A percentile compares a stretch with the other conserved stretches of the same genome.
Evolutionary conservation across 2,329 filamentous ascomycete species (phyloP).

Genomic region (Colletotrichum shisoi): DNA sequence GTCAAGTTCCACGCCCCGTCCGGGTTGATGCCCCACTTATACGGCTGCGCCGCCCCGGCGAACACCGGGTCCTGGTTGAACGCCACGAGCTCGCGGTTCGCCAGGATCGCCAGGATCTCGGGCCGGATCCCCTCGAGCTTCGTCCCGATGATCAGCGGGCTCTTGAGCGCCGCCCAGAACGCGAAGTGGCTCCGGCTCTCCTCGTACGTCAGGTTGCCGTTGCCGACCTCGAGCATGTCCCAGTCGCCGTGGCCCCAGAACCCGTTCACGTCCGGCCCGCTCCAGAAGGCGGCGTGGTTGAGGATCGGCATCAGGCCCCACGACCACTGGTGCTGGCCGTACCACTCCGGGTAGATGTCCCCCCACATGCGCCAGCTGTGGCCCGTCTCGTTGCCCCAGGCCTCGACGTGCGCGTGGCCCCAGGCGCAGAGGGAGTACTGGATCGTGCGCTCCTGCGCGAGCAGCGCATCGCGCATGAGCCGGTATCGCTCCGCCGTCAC

Average conservation of each 20-base stretch:
- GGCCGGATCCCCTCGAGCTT: conserved; percentile 49
- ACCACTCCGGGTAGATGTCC: conserved; percentile 53
- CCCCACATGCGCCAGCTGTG: conserved; percentile 58
- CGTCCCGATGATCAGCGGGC: conserved; percentile 59
- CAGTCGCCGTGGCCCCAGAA: conserved; percentile 62
- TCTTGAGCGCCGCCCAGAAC: conserved; percentile 61
- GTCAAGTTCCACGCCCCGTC: conserved; percentile 59
- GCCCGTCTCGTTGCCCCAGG: conserved; percentile 59
- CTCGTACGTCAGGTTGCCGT: conserved; percentile 54
- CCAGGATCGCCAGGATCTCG: conserved; percentile 52
- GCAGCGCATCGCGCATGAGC: conserved; percentile 61
- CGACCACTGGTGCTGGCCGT: conserved; percentile 42
- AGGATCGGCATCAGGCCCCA: conserved; percentile 51
- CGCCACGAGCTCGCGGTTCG: conserved; percentile 51
- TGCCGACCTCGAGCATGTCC: conserved; percentile 62
- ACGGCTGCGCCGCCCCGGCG: conserved; percentile 55
- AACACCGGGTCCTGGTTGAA: conserved; percentile 58
- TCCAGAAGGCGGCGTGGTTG: conserved; percentile 59
- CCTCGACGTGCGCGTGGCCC: conserved; percentile 59
- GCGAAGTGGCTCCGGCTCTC: conserved; percentile 61
- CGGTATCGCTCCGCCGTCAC: conserved; percentile 57
- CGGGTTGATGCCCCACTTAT: conserved; percentile 58
- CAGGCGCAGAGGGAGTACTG: conserved; percentile 63
- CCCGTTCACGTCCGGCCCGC: conserved; percentile 47
- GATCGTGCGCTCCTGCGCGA: conserved; percentile 55